Evolutionary conservation across 1,284 basidiomycete species (phyloP).

Genomic region (Ustilago cynodontis): DNA sequence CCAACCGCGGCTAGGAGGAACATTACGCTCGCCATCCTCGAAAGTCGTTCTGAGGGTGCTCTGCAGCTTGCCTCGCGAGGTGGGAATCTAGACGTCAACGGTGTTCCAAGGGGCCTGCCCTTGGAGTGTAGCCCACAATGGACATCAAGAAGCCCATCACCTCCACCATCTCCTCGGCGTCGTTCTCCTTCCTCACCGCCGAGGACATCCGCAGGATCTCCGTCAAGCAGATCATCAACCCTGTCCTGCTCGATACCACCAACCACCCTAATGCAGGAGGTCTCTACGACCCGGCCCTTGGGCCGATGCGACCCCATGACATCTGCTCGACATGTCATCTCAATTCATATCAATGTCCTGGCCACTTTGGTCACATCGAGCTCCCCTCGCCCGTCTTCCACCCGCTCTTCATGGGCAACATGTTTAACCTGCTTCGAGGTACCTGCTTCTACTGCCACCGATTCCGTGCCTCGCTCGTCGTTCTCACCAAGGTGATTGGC

Average conservation of each 20-base stretch:
- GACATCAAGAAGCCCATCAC: slow-evolving; percentile 91
- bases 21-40: background rate
- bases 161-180: slow-evolving; percentile 84
- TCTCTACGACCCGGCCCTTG: slow-evolving; percentile 94
- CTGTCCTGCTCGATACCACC: slow-evolving; percentile 90
- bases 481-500: slow-evolving; percentile 77
- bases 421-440: slow-evolving; percentile 87
- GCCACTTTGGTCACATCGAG: slow-evolving; percentile 99
- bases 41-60: slow-evolving; percentile 4
- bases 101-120: slow-evolving; percentile 35
- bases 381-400: slow-evolving; percentile 95
- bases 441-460: slow-evolving; percentile 96
- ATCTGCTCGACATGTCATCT: slow-evolving; percentile 94
- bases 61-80: slow-evolving; percentile 16
- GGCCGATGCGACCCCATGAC: slow-evolving; percentile 76
- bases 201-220: slow-evolving; percentile 92
- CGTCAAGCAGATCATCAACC: slow-evolving; percentile 95
- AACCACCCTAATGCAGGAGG: slow-evolving; percentile 92
- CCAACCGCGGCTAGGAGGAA: background rate
- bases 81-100: slow-evolving; percentile 13
- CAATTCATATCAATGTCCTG: slow-evolving; percentile 92
- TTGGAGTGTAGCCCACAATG: slow-evolving; percentile 74
- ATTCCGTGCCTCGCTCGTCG: slow-evolving; percentile 82
- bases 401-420: slow-evolving; percentile 94
- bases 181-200: slow-evolving; percentile 94